Conservation (phyloP, 2,329 filamentous ascomycete genomes). For the Colletotrichum karsti region DNA sequence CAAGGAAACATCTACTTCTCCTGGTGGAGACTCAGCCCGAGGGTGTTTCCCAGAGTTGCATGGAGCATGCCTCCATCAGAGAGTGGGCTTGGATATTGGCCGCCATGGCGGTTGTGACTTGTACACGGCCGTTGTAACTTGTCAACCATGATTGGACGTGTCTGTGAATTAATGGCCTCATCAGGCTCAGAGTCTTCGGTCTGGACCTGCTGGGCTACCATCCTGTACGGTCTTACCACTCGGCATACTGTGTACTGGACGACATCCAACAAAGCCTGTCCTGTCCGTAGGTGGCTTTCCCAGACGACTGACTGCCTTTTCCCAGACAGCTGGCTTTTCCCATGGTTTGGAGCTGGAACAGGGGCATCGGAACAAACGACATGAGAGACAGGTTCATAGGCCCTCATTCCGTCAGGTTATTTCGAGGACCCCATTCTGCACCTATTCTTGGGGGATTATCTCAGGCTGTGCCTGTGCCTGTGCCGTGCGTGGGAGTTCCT, state of each 20-base stretch:
- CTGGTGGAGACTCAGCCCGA: conserved; percentile 17
- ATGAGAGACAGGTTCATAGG: conserved; percentile 6
- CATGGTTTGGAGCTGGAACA: conserved; percentile 11
- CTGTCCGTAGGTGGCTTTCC: too few species aligned
- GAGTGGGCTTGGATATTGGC: conserved; percentile 18
- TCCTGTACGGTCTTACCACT: conserved; percentile 5
- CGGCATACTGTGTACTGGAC: neutral
- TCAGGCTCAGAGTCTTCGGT: conserved; percentile 22
- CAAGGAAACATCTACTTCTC: neutral
- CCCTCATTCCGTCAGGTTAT: neutral
- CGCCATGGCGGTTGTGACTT: conserved; percentile 8
- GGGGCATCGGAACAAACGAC: neutral
- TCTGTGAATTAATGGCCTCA: conserved; percentile 13
- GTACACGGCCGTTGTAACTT: conserved; percentile 20
- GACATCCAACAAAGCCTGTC: too few species aligned
- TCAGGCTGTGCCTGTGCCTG: conserved; percentile 19
- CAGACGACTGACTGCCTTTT: neutral
- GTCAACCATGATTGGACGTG: conserved; percentile 18
- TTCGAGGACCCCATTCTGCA: neutral
- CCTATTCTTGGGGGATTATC: neutral
- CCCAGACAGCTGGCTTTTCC: neutral
- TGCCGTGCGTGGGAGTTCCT: conserved; percentile 12
- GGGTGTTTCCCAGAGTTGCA: conserved; percentile 27
- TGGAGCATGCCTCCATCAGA: conserved; percentile 23
- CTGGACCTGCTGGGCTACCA: conserved; percentile 17